Evolutionary conservation across 2,329 filamentous ascomycete species (phyloP).

Genomic region (Talaromyces sp.): DNA sequence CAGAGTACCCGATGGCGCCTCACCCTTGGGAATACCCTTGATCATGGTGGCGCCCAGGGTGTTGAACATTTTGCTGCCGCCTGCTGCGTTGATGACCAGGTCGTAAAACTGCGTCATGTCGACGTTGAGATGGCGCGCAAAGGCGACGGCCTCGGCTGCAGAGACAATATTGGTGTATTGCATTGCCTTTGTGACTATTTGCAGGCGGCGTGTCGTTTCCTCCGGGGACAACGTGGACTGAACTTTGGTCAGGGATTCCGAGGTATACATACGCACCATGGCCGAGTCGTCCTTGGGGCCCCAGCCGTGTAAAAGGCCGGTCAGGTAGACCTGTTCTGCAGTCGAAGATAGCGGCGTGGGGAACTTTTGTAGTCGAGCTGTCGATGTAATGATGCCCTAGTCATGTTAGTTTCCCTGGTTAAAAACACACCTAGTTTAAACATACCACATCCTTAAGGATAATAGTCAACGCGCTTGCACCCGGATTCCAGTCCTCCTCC

Average conservation of each 20-base stretch:
- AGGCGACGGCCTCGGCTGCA: slow-evolving; percentile 44
- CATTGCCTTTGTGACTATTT: slow-evolving; percentile 41
- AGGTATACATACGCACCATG: slow-evolving; percentile 50
- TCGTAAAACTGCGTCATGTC: slow-evolving; percentile 42
- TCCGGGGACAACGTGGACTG: slow-evolving; percentile 25
- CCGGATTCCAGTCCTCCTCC: slow-evolving; percentile 46
- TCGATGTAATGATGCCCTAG: slow-evolving; percentile 61
- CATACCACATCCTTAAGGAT: slow-evolving; percentile 53
- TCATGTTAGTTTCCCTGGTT: neutral
- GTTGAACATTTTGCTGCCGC: slow-evolving; percentile 42
- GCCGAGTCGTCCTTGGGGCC: slow-evolving; percentile 51
- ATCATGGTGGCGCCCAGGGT: slow-evolving; percentile 34
- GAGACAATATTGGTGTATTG: slow-evolving; percentile 45
- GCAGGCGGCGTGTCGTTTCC: slow-evolving; percentile 29
- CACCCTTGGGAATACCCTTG: slow-evolving; percentile 20
- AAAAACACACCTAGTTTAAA: neutral
- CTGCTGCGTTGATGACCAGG: slow-evolving; percentile 44
- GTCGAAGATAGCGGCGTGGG: slow-evolving; percentile 56
- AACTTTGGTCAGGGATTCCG: slow-evolving; percentile 36
- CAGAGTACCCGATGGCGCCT: slow-evolving; percentile 26
- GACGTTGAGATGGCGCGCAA: slow-evolving; percentile 41
- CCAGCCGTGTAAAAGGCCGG: slow-evolving; percentile 54
- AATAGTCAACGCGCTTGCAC: slow-evolving; percentile 56
- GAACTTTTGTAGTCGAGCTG: slow-evolving; percentile 54
- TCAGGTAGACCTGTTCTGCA: slow-evolving; percentile 62